Conservation (phyloP, 176 grass and related monocot genomes). For the Triticum urartu region DNA sequence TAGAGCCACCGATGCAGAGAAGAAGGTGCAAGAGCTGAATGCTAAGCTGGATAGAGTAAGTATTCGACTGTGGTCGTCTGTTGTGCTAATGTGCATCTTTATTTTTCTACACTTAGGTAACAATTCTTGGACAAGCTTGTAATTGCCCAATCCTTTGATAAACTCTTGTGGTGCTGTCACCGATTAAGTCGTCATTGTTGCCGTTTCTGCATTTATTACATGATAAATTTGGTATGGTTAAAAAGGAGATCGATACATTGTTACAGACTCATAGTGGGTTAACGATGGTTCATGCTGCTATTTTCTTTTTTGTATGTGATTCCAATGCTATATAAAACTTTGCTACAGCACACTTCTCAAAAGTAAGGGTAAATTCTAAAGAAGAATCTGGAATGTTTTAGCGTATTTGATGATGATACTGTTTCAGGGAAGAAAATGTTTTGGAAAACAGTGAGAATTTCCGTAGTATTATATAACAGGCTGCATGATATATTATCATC, state of each 20-base stretch:
- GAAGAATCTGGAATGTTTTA: not conserved
- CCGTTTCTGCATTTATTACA: not conserved
- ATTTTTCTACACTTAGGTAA: constrained; percentile 4
- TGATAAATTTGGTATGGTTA: constrained; percentile 28
- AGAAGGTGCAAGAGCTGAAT: constrained; percentile 65
- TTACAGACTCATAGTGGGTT: not conserved
- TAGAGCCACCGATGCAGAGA: constrained; percentile 48
- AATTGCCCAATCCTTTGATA: not conserved
- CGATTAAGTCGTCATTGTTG: constrained; percentile 7
- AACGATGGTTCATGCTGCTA: not conserved
- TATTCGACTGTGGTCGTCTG: not conserved
- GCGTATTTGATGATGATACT: not conserved
- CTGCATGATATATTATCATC: not conserved
- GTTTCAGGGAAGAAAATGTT: not conserved
- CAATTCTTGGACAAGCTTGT: not conserved
- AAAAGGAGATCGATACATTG: not conserved
- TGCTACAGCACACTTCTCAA: not conserved
- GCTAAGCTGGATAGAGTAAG: constrained; percentile 70
- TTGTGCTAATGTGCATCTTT: constrained; percentile 5
- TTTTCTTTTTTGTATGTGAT: not conserved
- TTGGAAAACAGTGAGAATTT: not conserved
- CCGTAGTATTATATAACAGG: not conserved
- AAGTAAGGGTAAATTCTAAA: not conserved
- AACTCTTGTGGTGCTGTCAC: not conserved
- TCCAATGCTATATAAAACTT: constrained; percentile 5